Percentiles rank a stretch among this genome's conserved stretches.
Conservation (phyloP, 2,329 filamentous ascomycete species). For the Fusarium robinianum region DNA sequence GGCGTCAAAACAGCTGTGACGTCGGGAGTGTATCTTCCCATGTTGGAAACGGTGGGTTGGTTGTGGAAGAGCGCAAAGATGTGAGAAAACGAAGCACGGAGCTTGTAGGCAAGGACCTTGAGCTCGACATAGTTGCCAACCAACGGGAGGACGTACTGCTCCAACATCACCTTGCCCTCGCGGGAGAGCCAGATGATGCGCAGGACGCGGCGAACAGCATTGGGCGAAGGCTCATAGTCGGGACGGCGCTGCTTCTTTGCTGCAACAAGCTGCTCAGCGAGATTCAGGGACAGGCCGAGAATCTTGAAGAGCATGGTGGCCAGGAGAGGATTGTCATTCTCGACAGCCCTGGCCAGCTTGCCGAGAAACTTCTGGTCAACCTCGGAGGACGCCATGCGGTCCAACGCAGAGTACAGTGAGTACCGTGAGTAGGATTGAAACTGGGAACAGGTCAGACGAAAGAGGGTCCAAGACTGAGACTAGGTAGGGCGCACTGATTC, state of each 20-base stretch:
- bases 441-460: conserved; percentile 21
- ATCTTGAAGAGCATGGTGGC: conserved; percentile 87
- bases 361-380: conserved; percentile 98
- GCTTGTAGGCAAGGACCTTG: conserved; percentile 87
- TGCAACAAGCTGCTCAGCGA: conserved; percentile 80
- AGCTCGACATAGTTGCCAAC: conserved; percentile 79
- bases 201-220: conserved; percentile 78
- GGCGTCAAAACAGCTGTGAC: conserved; percentile 45
- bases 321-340: conserved; percentile 76
- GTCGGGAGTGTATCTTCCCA: conserved; percentile 58
- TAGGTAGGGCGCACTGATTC: conserved; percentile 30
- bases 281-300: conserved; percentile 84
- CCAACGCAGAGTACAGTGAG: conserved; percentile 15
- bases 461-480: conserved; percentile 25
- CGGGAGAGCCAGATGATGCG: conserved; percentile 96
- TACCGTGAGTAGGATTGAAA: conserved; percentile 6
- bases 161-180: conserved; percentile 86
- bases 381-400: conserved; percentile 88
- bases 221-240: conserved; percentile 77
- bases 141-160: conserved; percentile 85
- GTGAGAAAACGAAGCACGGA: conserved; percentile 93
- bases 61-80: conserved; percentile 98
- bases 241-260: conserved; percentile 82
- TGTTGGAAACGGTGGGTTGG: conserved; percentile 73
- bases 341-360: conserved; percentile 80